Percentiles rank a stretch among this genome's conserved stretches.
These are phyloP conservation scores for Diaporthe sp. DNA, from an alignment of 2,329 filamentous ascomycete species.

Conservation along the genomic window DNA sequence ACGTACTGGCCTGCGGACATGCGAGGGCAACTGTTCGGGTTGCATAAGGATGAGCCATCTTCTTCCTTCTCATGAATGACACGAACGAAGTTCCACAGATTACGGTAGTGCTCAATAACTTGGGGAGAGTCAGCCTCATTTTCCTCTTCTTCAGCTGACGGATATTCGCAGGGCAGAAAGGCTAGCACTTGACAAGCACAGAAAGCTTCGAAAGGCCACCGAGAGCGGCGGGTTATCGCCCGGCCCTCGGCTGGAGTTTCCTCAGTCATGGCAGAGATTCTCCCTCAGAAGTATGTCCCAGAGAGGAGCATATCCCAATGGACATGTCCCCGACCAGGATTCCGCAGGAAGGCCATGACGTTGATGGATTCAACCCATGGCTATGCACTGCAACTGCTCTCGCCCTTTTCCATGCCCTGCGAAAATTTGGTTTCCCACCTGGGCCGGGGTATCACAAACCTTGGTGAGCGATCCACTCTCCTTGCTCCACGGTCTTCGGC, in stretches of 20 bases:
- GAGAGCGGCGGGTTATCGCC: not conserved
- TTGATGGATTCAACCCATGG: not conserved
- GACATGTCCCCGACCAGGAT: not conserved
- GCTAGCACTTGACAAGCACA: slow-evolving; percentile 10
- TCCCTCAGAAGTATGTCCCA: not conserved
- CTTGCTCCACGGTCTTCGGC: slow-evolving; percentile 92
- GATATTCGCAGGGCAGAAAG: not conserved
- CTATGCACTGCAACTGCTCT: not conserved
- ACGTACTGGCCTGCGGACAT: slow-evolving; percentile 96
- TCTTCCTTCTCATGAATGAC: slow-evolving; percentile 90
- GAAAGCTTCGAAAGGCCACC: slow-evolving; percentile 38
- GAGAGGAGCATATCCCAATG: too few species aligned
- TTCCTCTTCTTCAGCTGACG: not conserved
- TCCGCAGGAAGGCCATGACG: not conserved
- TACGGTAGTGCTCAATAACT: slow-evolving; percentile 95
- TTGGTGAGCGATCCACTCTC: slow-evolving; percentile 97
- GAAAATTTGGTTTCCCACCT: too few species aligned
- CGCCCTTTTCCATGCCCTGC: not conserved
- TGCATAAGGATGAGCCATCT: slow-evolving; percentile 84
- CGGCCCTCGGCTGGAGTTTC: slow-evolving; percentile 12
- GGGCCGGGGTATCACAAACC: slow-evolving; percentile 66
- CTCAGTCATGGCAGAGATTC: not conserved
- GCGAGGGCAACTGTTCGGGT: slow-evolving; percentile 84
- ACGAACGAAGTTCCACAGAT: slow-evolving; percentile 89
- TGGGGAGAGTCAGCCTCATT: slow-evolving; percentile 38